These are phyloP conservation scores for Chimonanthus praecox DNA, from an alignment of 164 flowering plant genomes.

Conservation along the genomic window DNA sequence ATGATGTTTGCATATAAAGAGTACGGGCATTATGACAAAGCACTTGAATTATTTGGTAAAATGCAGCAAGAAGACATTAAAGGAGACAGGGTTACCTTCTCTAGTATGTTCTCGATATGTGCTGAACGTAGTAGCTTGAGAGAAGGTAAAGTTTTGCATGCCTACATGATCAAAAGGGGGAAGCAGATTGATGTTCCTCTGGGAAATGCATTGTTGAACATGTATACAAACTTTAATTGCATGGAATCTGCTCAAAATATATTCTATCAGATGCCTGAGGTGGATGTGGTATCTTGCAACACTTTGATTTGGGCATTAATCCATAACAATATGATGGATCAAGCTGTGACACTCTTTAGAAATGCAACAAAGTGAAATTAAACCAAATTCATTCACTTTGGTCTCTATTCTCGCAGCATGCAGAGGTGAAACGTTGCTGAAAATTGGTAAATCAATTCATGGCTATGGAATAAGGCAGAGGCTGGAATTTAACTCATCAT, in stretches of 20 bases:
- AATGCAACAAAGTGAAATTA: slow-evolving; percentile 24
- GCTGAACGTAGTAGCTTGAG: slow-evolving; percentile 24
- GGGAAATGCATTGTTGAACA: slow-evolving; percentile 43
- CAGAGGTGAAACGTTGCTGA: slow-evolving; percentile 17
- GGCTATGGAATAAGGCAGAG: slow-evolving; percentile 33
- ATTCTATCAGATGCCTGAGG: slow-evolving; percentile 22
- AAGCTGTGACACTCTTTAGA: slow-evolving; percentile 28
- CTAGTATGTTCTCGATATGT: slow-evolving; percentile 29
- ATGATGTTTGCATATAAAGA: slow-evolving; percentile 32
- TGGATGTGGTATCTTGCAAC: slow-evolving; percentile 47
- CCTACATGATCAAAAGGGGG: slow-evolving; percentile 34
- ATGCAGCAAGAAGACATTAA: slow-evolving; percentile 26
- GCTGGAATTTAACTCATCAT: slow-evolving; percentile 25
- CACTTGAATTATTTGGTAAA: slow-evolving; percentile 24
- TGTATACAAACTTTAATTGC: slow-evolving; percentile 31
- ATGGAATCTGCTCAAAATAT: slow-evolving; percentile 22
- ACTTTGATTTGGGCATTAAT: slow-evolving; percentile 33
- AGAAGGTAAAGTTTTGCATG: slow-evolving; percentile 39
- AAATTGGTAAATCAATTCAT: slow-evolving; percentile 41
- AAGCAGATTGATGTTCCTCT: slow-evolving; percentile 22
- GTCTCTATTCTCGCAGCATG: slow-evolving; percentile 38
- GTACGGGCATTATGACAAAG: slow-evolving; percentile 30
- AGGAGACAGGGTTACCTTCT: slow-evolving; percentile 32
- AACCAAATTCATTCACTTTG: slow-evolving; percentile 43
- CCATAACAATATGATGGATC: slow-evolving; percentile 11